These are phyloP conservation scores for Iris macrosiphon DNA, from an alignment of 106 monocot species.

Conservation along the genomic window DNA sequence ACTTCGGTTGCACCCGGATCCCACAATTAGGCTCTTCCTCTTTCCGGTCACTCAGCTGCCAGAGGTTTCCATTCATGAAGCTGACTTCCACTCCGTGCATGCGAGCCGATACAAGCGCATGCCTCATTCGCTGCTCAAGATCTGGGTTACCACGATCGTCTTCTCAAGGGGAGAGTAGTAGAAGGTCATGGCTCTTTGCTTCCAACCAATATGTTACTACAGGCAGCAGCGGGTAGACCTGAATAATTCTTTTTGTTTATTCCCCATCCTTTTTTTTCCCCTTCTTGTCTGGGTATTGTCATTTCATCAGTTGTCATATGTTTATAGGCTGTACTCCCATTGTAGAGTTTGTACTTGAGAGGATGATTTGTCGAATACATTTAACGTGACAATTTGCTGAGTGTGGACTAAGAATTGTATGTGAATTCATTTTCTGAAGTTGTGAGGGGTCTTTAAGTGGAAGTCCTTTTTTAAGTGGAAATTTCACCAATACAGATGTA, in stretches of 20 bases:
- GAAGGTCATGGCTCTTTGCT: constrained; percentile 32
- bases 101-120: constrained; percentile 37
- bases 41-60: constrained; percentile 48
- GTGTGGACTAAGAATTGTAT: too few species aligned
- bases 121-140: constrained; percentile 40
- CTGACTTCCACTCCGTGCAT: constrained; percentile 42
- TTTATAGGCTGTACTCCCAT: too few species aligned
- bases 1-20: constrained; percentile 24
- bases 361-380: too few species aligned
- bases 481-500: too few species aligned
- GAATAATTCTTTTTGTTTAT: not conserved
- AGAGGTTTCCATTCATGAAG: constrained; percentile 39
- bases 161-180: constrained; percentile 36
- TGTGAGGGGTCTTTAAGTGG: too few species aligned
- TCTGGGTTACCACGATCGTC: constrained; percentile 25
- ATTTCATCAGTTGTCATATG: too few species aligned
- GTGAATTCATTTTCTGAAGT: too few species aligned
- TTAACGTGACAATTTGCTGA: too few species aligned
- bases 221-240: not conserved
- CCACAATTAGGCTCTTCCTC: constrained; percentile 36
- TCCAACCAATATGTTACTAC: constrained; percentile 21
- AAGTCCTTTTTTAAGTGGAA: too few species aligned
- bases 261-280: too few species aligned
- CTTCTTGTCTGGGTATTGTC: too few species aligned
- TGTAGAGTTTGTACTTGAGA: too few species aligned